Percentiles rank a stretch among this genome's conserved stretches.
These are phyloP conservation scores for Medicago ruthenica DNA, from an alignment of 306 rosid species.

Conservation along the genomic window DNA sequence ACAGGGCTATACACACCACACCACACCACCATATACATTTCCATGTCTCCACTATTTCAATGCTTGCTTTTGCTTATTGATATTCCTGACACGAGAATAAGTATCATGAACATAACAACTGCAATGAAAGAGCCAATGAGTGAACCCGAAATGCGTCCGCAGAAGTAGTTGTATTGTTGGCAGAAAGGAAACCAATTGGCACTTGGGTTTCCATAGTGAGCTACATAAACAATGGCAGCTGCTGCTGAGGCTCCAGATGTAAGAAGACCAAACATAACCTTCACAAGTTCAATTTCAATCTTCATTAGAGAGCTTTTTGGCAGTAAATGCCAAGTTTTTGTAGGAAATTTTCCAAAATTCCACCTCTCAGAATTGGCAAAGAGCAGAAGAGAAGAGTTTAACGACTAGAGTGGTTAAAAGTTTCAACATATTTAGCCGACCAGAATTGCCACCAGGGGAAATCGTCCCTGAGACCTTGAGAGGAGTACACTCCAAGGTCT, in stretches of 20 bases:
- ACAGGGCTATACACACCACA: not conserved
- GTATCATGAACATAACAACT: conserved; percentile 36
- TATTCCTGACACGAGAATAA: not conserved
- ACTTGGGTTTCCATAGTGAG: conserved; percentile 59
- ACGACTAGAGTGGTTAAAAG: not conserved
- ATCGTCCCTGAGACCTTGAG: too few species aligned
- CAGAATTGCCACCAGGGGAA: too few species aligned
- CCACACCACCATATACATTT: not conserved
- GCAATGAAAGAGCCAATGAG: conserved; percentile 64
- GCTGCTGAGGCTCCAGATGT: conserved; percentile 63
- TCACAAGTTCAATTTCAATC: conserved; percentile 15
- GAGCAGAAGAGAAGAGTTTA: too few species aligned
- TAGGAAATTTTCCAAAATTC: not conserved
- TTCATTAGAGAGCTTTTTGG: not conserved
- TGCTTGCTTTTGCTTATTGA: not conserved
- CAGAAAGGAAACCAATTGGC: conserved; percentile 64
- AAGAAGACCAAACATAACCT: conserved; percentile 56
- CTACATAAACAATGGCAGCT: conserved; percentile 52
- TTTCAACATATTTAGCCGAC: too few species aligned
- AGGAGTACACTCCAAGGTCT: too few species aligned
- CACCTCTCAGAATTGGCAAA: not conserved
- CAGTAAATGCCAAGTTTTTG: not conserved
- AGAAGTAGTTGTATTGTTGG: conserved; percentile 59
- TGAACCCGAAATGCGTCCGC: conserved; percentile 55
- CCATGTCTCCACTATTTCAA: not conserved